A percentile compares a stretch with the other conserved stretches of the same genome.
Conservation (phyloP, 768 basidiomycete species). For the Sutorius australiensis region DNA sequence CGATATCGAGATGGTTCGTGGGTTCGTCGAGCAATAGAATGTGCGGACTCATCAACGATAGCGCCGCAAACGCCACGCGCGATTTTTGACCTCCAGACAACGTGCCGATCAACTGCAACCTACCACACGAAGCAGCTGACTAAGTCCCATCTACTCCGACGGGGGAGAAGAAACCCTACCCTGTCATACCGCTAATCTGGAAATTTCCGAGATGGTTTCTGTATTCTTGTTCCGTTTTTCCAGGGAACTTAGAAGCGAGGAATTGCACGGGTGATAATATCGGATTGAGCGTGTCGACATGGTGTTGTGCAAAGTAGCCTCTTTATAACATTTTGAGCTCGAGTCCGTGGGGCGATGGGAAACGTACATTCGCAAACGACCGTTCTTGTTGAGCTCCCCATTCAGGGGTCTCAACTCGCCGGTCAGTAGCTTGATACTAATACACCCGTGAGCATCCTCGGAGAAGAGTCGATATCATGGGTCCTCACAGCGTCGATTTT, state of each 20-base stretch:
- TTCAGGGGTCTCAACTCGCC: constrained; percentile 25
- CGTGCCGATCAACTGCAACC: constrained; percentile 86
- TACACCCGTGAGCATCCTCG: constrained; percentile 4
- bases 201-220: constrained; percentile 93
- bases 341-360: constrained; percentile 2
- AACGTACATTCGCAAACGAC: constrained; percentile 79
- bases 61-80: constrained; percentile 85
- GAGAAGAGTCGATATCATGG: neutral
- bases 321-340: constrained; percentile 34
- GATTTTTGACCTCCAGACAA: constrained; percentile 95
- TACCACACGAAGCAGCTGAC: constrained; percentile 19
- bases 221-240: constrained; percentile 95
- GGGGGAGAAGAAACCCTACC: constrained; percentile 41
- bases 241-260: constrained; percentile 87
- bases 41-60: constrained; percentile 87
- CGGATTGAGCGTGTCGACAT: constrained; percentile 86
- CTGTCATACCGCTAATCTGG: constrained; percentile 95
- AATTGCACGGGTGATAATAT: constrained; percentile 91
- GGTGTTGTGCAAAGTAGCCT: constrained; percentile 92
- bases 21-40: constrained; percentile 95
- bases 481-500: constrained; percentile 84
- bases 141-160: neutral
- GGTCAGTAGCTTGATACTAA: constrained; percentile 74
- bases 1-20: constrained; percentile 95
- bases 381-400: constrained; percentile 88